These are phyloP conservation scores for Tricholoma hemisulphureum DNA, from an alignment of 768 basidiomycete species.

Conservation along the genomic window DNA sequence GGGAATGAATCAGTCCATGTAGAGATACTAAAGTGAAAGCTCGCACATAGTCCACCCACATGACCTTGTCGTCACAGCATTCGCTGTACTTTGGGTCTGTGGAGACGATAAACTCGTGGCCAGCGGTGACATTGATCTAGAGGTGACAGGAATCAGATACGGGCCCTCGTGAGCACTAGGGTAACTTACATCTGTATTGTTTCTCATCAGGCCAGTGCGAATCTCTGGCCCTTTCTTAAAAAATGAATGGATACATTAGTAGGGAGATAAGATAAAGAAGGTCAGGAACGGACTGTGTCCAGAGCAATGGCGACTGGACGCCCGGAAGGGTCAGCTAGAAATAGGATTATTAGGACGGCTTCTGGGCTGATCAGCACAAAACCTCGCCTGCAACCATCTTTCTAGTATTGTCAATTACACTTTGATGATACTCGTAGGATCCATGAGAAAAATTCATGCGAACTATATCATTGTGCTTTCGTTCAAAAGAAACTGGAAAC, in stretches of 20 bases:
- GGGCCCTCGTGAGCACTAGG: not conserved
- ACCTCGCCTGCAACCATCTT: slow-evolving; percentile 73
- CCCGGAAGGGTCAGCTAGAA: slow-evolving; percentile 62
- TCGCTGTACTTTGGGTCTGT: slow-evolving; percentile 82
- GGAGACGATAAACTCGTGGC: slow-evolving; percentile 91
- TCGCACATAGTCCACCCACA: slow-evolving; percentile 94
- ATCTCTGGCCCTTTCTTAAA: slow-evolving; percentile 98
- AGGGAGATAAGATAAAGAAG: slow-evolving; percentile 3
- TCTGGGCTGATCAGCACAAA: not conserved
- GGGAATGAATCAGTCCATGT: not conserved
- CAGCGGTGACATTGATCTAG: slow-evolving; percentile 80
- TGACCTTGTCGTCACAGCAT: slow-evolving; percentile 74
- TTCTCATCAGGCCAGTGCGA: slow-evolving; percentile 90
- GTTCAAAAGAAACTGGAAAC: not conserved
- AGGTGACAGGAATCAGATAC: not conserved
- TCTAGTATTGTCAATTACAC: slow-evolving; percentile 96
- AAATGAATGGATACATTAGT: slow-evolving; percentile 11
- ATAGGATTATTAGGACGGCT: slow-evolving; percentile 8
- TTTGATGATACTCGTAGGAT: slow-evolving; percentile 97
- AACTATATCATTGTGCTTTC: slow-evolving; percentile 46
- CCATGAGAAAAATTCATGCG: slow-evolving; percentile 99
- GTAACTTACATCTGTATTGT: slow-evolving; percentile 76
- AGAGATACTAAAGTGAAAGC: not conserved
- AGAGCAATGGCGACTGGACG: slow-evolving; percentile 97
- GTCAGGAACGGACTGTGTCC: slow-evolving; percentile 72